Base-by-base conservation (phyloP, 148 eudicot species). In the Gaultheria prostrata region DNA sequence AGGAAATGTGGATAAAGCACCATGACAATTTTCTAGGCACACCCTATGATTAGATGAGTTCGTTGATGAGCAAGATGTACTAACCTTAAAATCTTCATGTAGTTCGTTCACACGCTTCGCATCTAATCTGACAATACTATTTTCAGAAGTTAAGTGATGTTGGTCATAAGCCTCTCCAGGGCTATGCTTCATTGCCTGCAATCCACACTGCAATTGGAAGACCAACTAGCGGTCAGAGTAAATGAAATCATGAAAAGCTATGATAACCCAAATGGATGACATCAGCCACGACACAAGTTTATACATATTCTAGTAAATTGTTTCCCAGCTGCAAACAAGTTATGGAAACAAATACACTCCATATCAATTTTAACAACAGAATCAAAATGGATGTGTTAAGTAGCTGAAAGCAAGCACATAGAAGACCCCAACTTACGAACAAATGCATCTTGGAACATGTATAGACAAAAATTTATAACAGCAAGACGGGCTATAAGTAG, bases 21-120 rank as follows among this genome's bases (percentile, higher is more conserved):
- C 72, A 65, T 70, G 85, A 59, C 45, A 78, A 85, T 88, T 87
- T 78, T 65, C 82, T 59, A 71, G 79, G 72, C 83, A 85, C 59
- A 63, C 84, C 9, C 54, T 80, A 67, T 86, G 85, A 76, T 88
- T 86, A 86, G 89, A 83, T 24, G 82, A 83, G 57, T 86, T 88
- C 46, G 84, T 81, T 51, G 85, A 88, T 45, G 85, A 86, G 80
- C 80, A 78, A 84, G 91, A 86, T 81, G 86, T 84, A 71, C 49
- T 78, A 74, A 65, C 86, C 78, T 83, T 83, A 18, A 54, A 33
- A 72, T 76, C 84, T 35, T 80, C 87, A 33, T 46, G 53, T 78
- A 80, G 76, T 75, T 81, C 85, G 33, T 32, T 57, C 73, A 51
- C 74, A 33, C 79, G 70, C 84, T 84, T 82, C 56, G 61, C 51